Evolutionary conservation across 2,329 filamentous ascomycete genomes (phyloP), one percentile per base, ranked within the genome.

Genomic region (Coleophoma crateriformis): DNA sequence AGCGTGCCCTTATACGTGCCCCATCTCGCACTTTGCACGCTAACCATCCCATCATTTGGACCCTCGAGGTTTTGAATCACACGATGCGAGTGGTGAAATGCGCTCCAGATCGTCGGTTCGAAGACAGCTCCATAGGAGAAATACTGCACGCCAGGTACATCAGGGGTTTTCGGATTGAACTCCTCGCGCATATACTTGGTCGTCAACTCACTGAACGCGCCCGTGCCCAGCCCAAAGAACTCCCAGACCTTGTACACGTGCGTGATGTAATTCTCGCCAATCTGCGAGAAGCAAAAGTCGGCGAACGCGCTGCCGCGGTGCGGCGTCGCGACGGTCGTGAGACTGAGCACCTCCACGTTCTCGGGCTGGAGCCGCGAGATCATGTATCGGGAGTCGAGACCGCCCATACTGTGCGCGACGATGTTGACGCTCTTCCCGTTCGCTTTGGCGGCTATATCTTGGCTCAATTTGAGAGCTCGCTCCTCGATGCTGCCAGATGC

Each of bases 371-470:
- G 68, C 46, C 72, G 71, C 19, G 80, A 79, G 47, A 85, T 78
- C 80, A 85, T 82, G 64, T 83, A 82, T 42, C 82, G 72, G 10
- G 81, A 77, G 62, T 85, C 82, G 3, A 86, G 71, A 2, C 82
- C 82, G 44, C 82, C 81, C 81, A 84, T 84, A 57, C 75, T 79
- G 68, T 90, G 87, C 38, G 81, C 81, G 17, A 90, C 75, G 51
- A 96, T 87, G 63, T 88, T 89, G 56, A 96, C 88, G 46, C 84
- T 79, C 52, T 68, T 70, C 15, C 72, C 72, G 19, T 64, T 58
- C 1, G 76, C 71, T 47, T 60, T 66, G 19, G 66, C 59, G 44
- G 71, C 71, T 51, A 85, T 83, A 54, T 78, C 73, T 54, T 68
- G 60, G 33, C 74, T 73, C n/a, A 86, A 73, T 57, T 74, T 74